Base-by-base conservation (phyloP, 306 rosid genomes). In the Betula pendula region DNA sequence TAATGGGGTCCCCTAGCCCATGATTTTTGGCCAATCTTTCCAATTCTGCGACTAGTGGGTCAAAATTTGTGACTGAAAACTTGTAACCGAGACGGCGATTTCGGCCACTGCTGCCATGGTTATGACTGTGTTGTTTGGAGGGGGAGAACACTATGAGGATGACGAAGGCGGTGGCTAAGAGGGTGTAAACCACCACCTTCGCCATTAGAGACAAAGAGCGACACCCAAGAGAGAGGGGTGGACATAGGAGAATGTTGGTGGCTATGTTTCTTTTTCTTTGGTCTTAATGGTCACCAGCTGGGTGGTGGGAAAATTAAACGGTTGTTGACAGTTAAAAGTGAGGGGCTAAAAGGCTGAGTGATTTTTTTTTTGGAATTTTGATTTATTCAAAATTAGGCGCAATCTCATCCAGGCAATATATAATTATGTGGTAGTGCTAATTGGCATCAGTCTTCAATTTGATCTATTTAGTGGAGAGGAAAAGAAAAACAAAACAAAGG, bases 131-230 rank as follows among this genome's bases (percentile, higher is more conserved):
- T 13, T 3, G 68, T 31, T 48, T 72, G 14, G 68, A 60, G 17
- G 88, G 88, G 13, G 76, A 77, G 19, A 75, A 16, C 70, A 74
- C 29, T 4, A 87, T 38, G 71, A 88, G 49, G 73, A 81, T 1
- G 77, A 90, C 48, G 59, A 83, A 48, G 93, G 90, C 92, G 87
- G 91, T 77, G 89, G 90, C 84, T 52, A 81, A 40, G 14, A 91
- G 49, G 70, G 33, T 31, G 68, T 78, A 87, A 74, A 85, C 92
- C 90, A 88, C 97, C 87, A 81, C 91, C 93, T 84, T 93, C 35
- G 86, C 83, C 97, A 93, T 93, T 58, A 2, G 17, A 24, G 70
- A 51, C 17, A 9, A 53, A 44, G 8, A 29, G 24, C 63, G 31
- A 73, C 25, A 76, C 33, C 68, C 3, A 22, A 24, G 15, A 7